phyloP scores from a whole-genome alignment of 140 eudicot genomes.

The Stevia rebaudiana region DNA sequence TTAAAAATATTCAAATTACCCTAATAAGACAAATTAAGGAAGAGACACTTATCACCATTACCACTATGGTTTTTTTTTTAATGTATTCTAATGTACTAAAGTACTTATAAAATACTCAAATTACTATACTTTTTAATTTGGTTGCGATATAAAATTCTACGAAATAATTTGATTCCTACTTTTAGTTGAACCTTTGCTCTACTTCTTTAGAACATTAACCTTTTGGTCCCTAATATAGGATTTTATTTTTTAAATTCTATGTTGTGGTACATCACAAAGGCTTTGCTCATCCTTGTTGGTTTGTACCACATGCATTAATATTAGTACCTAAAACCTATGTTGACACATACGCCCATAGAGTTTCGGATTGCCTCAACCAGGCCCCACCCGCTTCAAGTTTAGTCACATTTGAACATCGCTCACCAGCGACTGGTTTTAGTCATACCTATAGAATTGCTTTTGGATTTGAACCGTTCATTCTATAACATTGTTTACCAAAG shows the following conservation, averaged over 20 bases:
- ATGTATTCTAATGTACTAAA: too few species aligned
- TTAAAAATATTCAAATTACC: neutral
- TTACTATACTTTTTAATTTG: neutral
- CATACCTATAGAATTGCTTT: constrained; percentile 14
- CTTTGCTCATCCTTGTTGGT: neutral
- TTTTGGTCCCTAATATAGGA: neutral
- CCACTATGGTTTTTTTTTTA: too few species aligned
- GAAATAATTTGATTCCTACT: too few species aligned
- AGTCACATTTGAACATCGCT: constrained; percentile 13
- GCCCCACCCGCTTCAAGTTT: neutral
- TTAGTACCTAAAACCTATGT: neutral
- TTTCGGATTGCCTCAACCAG: neutral
- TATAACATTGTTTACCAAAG: neutral
- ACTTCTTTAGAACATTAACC: neutral
- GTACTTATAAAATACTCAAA: neutral
- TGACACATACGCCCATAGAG: neutral
- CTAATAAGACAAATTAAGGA: too few species aligned
- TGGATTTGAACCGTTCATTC: constrained; percentile 13
- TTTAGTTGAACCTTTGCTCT: neutral
- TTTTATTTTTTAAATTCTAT: neutral
- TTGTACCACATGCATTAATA: neutral
- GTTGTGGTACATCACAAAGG: neutral
- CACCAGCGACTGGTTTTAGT: neutral
- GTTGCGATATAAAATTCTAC: too few species aligned
- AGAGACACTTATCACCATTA: too few species aligned